Evolutionary conservation across 495 filamentous ascomycete genomes (phyloP), one percentile per base, ranked within the genome.

Genomic region (Penicillium nucicola): DNA sequence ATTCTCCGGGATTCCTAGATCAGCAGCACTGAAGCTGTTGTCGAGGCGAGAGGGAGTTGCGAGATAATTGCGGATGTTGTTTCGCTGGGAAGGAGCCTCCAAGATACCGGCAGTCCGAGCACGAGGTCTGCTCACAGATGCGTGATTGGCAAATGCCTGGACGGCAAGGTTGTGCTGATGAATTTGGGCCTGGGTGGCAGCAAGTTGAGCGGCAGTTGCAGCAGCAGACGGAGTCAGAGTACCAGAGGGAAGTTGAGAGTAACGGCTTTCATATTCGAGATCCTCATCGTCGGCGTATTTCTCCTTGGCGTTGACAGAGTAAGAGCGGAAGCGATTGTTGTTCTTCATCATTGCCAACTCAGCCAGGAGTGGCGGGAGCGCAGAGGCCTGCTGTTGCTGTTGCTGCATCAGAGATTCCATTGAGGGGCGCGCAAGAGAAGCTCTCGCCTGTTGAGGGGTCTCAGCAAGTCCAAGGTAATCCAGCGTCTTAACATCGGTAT

Each of bases 221-320:
- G 78, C 85, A 44, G 87, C 84, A n/a, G 84, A 80, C 11, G 84
- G 85, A 17, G 92, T 81, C 48, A 87, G 64, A 9, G 89, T 82
- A 11, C 86, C 84, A 40, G 87, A 86, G 42, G 85, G 87, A 45
- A 74, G 64, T 43, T 78, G 75, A 12, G 77, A 70, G 56, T 83
- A 84, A 19, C 69, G 65, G 50, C 58, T 71, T 44, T 76, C 74
- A 49, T 90, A 84, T 34, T 91, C 89, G 14, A 95, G 87, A 19
- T 97, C 92, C 53, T 96, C 90, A 48, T 95, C 91, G 61, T 88
- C 85, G 0, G 88, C 93, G 61, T 97, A 97, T 69, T 95, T 96
- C 65, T 97, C 93, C 67, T 95, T 97, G 34, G 95, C 93, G 68
- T 98, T 97, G 40, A 98, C 93, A 17, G 93, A 98, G 66, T 96